A percentile compares a stretch with the other conserved stretches of the same genome.
Conservation (phyloP, 2,329 filamentous ascomycete genomes). For the Dendrostoma leiphaemia region DNA sequence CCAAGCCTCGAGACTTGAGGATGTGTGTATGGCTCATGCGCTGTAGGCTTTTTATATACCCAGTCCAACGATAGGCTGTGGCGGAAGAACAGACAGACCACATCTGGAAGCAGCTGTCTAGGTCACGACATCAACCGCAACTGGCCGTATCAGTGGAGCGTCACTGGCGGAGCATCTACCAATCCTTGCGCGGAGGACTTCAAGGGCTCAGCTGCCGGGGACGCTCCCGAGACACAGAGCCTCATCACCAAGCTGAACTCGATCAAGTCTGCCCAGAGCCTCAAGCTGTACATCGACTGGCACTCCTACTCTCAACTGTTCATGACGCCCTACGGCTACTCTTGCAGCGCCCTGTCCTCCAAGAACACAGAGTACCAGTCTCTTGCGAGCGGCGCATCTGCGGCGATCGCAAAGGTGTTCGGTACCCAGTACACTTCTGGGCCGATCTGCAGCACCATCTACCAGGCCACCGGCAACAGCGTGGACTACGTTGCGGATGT, state of each 20-base stretch:
- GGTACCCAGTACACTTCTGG: slow-evolving; percentile 41
- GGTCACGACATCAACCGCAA: slow-evolving; percentile 56
- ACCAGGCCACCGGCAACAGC: slow-evolving; percentile 48
- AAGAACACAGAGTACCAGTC: slow-evolving; percentile 47
- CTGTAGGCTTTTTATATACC: slow-evolving; percentile 53
- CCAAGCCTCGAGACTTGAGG: not conserved
- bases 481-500: slow-evolving; percentile 46
- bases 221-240: slow-evolving; percentile 47
- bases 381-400: slow-evolving; percentile 46
- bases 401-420: slow-evolving; percentile 47
- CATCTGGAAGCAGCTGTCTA: slow-evolving; percentile 34
- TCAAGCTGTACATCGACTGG: slow-evolving; percentile 43
- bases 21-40: not conserved
- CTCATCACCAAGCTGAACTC: slow-evolving; percentile 37
- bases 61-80: slow-evolving; percentile 57
- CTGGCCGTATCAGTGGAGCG: slow-evolving; percentile 55
- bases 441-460: slow-evolving; percentile 62
- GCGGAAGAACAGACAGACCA: slow-evolving; percentile 59
- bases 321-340: slow-evolving; percentile 57
- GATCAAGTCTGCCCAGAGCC: slow-evolving; percentile 23
- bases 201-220: slow-evolving; percentile 39
- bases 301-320: slow-evolving; percentile 46
- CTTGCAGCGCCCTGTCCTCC: slow-evolving; percentile 44
- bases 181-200: slow-evolving; percentile 51
- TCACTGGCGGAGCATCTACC: slow-evolving; percentile 47